These are phyloP conservation scores for Trichoderma guizhouense DNA, from an alignment of 2,329 filamentous ascomycete genomes.

Conservation along the genomic window DNA sequence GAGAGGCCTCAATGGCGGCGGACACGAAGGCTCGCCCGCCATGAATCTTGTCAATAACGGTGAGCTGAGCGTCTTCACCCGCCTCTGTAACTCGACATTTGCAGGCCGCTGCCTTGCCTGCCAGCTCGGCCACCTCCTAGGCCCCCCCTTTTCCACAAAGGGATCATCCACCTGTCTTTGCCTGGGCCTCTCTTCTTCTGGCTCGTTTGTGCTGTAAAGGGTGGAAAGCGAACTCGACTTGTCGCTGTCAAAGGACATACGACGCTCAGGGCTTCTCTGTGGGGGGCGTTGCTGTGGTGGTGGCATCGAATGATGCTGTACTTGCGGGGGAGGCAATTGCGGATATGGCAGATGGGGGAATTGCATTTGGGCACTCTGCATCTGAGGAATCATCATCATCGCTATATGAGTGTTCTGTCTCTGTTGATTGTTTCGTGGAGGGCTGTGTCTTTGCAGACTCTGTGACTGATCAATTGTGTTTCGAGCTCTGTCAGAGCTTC, in stretches of 20 bases:
- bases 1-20: conserved; percentile 22
- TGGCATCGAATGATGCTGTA: conserved; percentile 1
- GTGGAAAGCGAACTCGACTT: conserved; percentile 55
- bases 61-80: neutral
- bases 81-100: neutral
- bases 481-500: neutral
- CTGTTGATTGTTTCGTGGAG: conserved; percentile 16
- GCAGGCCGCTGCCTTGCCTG: conserved; percentile 2
- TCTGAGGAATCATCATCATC: conserved; percentile 1
- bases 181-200: conserved; percentile 33
- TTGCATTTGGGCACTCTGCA: neutral
- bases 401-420: neutral
- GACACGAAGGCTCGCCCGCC: neutral
- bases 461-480: conserved; percentile 17
- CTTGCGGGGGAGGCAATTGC: neutral
- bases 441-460: neutral
- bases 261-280: conserved; percentile 22
- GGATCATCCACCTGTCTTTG: conserved; percentile 28
- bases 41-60: neutral
- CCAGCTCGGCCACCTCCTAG: neutral
- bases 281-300: conserved; percentile 15
- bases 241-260: conserved; percentile 41
- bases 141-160: conserved; percentile 28
- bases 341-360: conserved; percentile 1
- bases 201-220: conserved; percentile 53